Evolutionary conservation across 805 yeast genomes (phyloP).

Genomic region (Saccharomycopsis sp.): DNA sequence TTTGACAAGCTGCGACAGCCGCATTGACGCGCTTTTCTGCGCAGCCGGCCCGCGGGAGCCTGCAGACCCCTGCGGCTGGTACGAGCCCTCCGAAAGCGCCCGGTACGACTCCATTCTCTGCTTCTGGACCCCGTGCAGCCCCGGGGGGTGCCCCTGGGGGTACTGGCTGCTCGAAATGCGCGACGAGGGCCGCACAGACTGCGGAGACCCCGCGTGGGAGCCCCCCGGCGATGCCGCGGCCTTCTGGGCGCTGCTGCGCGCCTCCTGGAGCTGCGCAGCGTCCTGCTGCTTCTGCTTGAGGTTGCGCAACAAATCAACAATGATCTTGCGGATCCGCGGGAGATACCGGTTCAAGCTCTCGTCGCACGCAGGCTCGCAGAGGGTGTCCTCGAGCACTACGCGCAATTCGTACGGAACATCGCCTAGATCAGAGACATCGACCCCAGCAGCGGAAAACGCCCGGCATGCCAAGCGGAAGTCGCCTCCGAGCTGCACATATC

Average conservation of each 20-base stretch:
- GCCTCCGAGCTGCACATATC: constrained; percentile 87
- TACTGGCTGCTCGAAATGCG: not conserved
- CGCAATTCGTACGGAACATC: constrained; percentile 85
- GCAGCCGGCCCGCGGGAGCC: not conserved
- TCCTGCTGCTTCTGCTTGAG: constrained; percentile 71
- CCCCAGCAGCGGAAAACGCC: constrained; percentile 71
- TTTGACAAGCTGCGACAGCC: constrained; percentile 1
- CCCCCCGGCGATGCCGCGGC: not conserved
- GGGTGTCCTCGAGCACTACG: constrained; percentile 74
- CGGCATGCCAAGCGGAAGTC: constrained; percentile 84
- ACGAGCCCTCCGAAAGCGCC: not conserved
- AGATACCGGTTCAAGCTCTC: constrained; percentile 71
- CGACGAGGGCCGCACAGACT: not conserved
- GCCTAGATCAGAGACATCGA: constrained; percentile 76
- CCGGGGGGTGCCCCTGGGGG: not conserved
- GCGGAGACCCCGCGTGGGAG: not conserved
- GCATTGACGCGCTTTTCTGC: constrained; percentile 6
- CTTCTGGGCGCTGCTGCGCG: not conserved
- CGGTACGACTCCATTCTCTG: not conserved
- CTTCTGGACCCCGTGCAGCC: not conserved
- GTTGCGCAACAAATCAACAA: constrained; percentile 70
- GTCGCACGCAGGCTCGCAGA: constrained; percentile 79
- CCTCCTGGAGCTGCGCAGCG: constrained; percentile 20
- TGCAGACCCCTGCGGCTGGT: not conserved
- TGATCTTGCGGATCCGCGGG: constrained; percentile 80